Evolutionary conservation across 495 filamentous ascomycete species (phyloP).

Genomic region (Neurospora pannonica): DNA sequence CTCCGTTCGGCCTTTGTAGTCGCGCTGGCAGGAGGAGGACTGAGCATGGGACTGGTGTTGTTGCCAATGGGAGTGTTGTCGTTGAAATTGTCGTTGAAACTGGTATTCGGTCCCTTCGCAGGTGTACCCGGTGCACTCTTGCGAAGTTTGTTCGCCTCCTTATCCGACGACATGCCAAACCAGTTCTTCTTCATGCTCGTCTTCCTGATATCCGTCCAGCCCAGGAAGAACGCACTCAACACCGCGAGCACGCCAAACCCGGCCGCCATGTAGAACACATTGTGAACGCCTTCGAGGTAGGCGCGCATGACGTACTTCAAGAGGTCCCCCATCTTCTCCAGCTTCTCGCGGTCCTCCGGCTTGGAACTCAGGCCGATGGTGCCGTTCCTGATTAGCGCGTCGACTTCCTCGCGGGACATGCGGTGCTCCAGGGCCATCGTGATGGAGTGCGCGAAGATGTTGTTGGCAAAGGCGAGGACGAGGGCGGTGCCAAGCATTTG

Average conservation of each 20-base stretch:
- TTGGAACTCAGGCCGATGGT: not conserved
- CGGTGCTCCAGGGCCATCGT: conserved; percentile 1
- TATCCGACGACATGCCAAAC: not conserved
- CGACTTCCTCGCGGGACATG: not conserved
- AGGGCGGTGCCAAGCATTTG: conserved; percentile 55
- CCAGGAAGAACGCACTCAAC: conserved; percentile 11
- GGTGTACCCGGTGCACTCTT: not conserved
- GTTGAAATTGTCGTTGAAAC: not conserved
- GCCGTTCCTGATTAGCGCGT: not conserved
- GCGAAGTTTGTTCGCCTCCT: not conserved
- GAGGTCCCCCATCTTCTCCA: not conserved
- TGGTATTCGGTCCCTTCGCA: not conserved
- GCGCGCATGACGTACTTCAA: not conserved
- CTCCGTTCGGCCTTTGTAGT: not conserved
- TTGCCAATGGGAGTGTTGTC: not conserved
- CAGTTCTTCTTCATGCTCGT: not conserved
- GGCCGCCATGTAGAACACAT: conserved; percentile 11
- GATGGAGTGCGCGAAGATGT: conserved; percentile 47
- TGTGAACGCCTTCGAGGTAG: not conserved
- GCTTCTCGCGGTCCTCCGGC: not conserved
- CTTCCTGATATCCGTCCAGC: conserved; percentile 16
- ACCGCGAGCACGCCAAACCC: conserved; percentile 5
- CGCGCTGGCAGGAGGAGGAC: not conserved
- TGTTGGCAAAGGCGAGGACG: conserved; percentile 48
- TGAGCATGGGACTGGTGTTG: not conserved